Evolutionary conservation across 768 basidiomycete genomes (phyloP).

Genomic region (Leccinum arenicola): DNA sequence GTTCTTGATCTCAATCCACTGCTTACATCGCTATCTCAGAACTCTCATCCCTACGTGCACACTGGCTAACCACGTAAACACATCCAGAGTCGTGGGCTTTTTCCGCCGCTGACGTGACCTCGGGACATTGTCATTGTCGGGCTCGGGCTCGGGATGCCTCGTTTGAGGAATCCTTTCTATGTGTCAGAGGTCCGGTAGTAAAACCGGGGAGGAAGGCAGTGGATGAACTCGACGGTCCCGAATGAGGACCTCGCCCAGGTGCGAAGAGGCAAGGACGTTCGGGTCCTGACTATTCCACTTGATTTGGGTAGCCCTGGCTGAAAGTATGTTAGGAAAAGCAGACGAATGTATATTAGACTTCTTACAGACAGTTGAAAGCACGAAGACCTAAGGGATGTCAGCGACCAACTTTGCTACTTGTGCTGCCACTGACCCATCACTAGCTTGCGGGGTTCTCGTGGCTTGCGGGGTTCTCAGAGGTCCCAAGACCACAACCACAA

Average conservation of each 20-base stretch:
- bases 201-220: neutral
- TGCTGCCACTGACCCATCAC: constrained; percentile 49
- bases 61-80: constrained; percentile 68
- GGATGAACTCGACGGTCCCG: constrained; percentile 88
- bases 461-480: constrained; percentile 59
- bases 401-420: neutral
- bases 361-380: constrained; percentile 54
- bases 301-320: constrained; percentile 89
- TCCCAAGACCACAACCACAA: constrained; percentile 97
- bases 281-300: constrained; percentile 94
- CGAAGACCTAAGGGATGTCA: constrained; percentile 44
- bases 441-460: constrained; percentile 53
- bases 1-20: constrained; percentile 42
- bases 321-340: neutral
- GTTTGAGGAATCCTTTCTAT: constrained; percentile 77
- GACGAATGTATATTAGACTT: neutral
- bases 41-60: constrained; percentile 61
- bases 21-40: constrained; percentile 49
- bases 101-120: constrained; percentile 40
- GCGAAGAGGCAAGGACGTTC: constrained; percentile 86
- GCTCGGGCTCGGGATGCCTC: constrained; percentile 23
- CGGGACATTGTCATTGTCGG: constrained; percentile 37
- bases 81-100: constrained; percentile 58
- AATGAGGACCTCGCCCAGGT: constrained; percentile 80
- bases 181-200: constrained; percentile 2